Conservation (phyloP, 1,284 basidiomycete species). For the Ganoderma meredithae region DNA sequence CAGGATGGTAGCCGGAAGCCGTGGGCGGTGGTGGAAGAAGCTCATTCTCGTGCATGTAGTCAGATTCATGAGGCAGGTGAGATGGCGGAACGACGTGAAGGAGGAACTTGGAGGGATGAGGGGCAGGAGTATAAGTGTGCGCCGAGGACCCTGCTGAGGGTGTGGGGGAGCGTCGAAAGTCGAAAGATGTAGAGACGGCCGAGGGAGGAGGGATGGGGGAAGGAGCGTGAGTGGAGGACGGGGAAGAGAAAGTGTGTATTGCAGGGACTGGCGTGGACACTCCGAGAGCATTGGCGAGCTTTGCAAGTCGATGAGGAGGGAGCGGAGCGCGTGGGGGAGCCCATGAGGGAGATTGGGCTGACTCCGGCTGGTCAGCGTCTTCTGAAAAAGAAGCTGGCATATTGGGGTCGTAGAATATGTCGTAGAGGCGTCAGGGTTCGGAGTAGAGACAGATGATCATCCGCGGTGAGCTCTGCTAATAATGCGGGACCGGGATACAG, state of each 20-base stretch:
- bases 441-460: slow-evolving; percentile 15
- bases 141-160: slow-evolving; percentile 53
- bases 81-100: slow-evolving; percentile 80
- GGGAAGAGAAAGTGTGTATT: slow-evolving; percentile 44
- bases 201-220: slow-evolving; percentile 40
- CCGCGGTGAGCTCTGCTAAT: slow-evolving; percentile 12
- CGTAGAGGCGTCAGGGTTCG: slow-evolving; percentile 3
- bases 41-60: slow-evolving; percentile 50
- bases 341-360: slow-evolving; percentile 50
- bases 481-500: background rate
- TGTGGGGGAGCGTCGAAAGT: slow-evolving; percentile 61
- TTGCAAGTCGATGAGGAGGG: slow-evolving; percentile 76
- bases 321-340: slow-evolving; percentile 72
- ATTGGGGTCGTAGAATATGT: slow-evolving; percentile 34
- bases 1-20: slow-evolving; percentile 78
- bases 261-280: slow-evolving; percentile 75
- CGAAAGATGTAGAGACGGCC: slow-evolving; percentile 45
- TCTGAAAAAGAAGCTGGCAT: slow-evolving; percentile 39
- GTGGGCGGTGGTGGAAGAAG: slow-evolving; percentile 58
- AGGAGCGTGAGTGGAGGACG: slow-evolving; percentile 44
- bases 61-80: slow-evolving; percentile 67
- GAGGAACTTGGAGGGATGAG: slow-evolving; percentile 66
- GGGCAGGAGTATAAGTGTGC: slow-evolving; percentile 48
- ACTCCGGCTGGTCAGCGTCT: slow-evolving; percentile 33
- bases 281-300: slow-evolving; percentile 83